Evolutionary conservation across 805 yeast genomes (phyloP).

Genomic region (Ascoidea rubescens): DNA sequence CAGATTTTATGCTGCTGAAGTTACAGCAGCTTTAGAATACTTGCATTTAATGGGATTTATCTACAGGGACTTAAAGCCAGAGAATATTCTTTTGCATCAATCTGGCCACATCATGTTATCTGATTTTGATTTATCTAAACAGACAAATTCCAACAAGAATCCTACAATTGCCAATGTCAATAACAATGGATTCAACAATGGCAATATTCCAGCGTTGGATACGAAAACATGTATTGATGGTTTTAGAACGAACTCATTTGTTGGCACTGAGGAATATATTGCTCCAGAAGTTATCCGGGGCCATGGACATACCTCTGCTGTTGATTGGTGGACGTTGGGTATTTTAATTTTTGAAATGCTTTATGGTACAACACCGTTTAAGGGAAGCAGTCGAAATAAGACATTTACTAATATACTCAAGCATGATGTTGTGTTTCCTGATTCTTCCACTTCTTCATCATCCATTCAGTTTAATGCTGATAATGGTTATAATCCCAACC

Average conservation of each 20-base stretch:
- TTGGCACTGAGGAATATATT: conserved; percentile 96
- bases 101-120: conserved; percentile 97
- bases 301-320: conserved; percentile 94
- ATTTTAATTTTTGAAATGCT: conserved; percentile 88
- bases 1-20: conserved; percentile 89
- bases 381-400: conserved; percentile 76
- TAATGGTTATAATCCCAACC: conserved; percentile 10
- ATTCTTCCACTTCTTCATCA: conserved; percentile 17
- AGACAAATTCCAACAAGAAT: conserved; percentile 58
- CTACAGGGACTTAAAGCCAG: conserved; percentile 93
- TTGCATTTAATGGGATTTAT: conserved; percentile 94
- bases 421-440: conserved; percentile 71
- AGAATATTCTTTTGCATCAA: conserved; percentile 84
- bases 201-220: conserved; percentile 55
- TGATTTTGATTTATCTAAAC: conserved; percentile 92
- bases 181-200: conserved; percentile 17
- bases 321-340: conserved; percentile 99
- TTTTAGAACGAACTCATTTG: conserved; percentile 93
- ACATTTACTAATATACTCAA: conserved; percentile 84
- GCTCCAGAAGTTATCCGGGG: conserved; percentile 98
- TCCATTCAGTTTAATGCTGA: conserved; percentile 7
- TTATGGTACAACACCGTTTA: conserved; percentile 92
- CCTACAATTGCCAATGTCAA: conserved; percentile 46
- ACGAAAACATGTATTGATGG: conserved; percentile 94
- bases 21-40: conserved; percentile 91